Base-by-base conservation (phyloP, 495 filamentous ascomycete genomes). In the Thozetella sp. region DNA sequence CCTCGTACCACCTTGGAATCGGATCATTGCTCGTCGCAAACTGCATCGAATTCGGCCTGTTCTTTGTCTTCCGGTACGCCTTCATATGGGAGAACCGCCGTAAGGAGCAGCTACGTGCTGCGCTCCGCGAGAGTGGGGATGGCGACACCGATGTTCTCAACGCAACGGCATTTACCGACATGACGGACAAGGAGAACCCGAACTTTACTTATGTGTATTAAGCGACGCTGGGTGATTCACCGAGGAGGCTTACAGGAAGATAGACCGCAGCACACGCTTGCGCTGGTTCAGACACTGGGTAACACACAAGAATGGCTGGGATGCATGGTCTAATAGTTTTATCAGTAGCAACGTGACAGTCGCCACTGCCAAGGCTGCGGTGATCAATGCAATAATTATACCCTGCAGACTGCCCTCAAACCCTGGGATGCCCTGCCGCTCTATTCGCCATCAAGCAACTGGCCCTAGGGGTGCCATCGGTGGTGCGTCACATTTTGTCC, bases 11-110 rank as follows among this genome's bases (percentile, higher is more conserved):
- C 1, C 80, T 87, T 19, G 86, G 84, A 3, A 86, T 89, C 51
- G 86, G 84, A 75, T 83, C 80, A 1, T 86, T 88, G 76, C 85
- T 90, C 55, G 82, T 87, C 6, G 81, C 80, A 12, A 84, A 88
- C 60, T 66, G 86, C 20, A 74, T 82, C 37, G 81, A 86, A 65
- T 81, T 77, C 22, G 65, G 74, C 19, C 63, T 85, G 1, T 78
- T 86, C 25, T 63, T 71, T 3, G 60, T 58, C 0, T 76, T 86
- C n/a, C 76, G 81, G 10, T 61, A 79, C 13, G 65, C 81, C 1
- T 70, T 88, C 1, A 75, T 75, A 15, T 72, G 78, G 68, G 86
- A 88, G 72, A 88, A 88, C 55, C 67, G 73, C 58, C 78, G 76
- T 52, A 78, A 84, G 11, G 85, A 87, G 65, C 69, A 69, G 9